Evolutionary conservation across 805 yeast species (phyloP).

Genomic region (Scheffersomyces coipomensis): DNA sequence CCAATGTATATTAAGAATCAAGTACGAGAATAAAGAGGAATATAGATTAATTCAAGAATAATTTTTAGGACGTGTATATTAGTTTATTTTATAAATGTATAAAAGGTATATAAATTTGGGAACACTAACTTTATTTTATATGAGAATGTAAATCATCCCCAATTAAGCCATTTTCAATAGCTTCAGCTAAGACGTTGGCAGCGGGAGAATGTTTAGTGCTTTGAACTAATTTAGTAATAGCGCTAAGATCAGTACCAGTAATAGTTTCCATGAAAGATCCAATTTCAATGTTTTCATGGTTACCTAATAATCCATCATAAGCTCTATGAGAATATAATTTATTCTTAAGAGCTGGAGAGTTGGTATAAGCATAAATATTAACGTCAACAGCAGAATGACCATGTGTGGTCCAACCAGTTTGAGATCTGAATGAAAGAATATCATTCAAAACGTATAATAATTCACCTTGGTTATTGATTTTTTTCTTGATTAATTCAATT

Average conservation of each 20-base stretch:
- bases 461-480: slow-evolving; percentile 24
- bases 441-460: slow-evolving; percentile 58
- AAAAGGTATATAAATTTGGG: too few relatives aligned
- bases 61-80: too few relatives aligned
- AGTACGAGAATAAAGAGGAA: too few relatives aligned
- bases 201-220: slow-evolving; percentile 49
- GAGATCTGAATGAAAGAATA: slow-evolving; percentile 77
- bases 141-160: slow-evolving; percentile 5
- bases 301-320: slow-evolving; percentile 59
- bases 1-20: not conserved
- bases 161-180: not conserved
- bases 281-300: slow-evolving; percentile 83
- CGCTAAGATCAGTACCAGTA: slow-evolving; percentile 45
- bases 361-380: slow-evolving; percentile 80
- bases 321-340: slow-evolving; percentile 27
- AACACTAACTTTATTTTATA: too few relatives aligned
- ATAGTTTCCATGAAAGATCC: slow-evolving; percentile 68
- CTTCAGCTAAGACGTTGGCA: not conserved
- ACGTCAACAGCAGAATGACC: slow-evolving; percentile 97
- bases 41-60: too few relatives aligned
- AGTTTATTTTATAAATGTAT: too few relatives aligned
- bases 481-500: slow-evolving; percentile 17
- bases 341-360: slow-evolving; percentile 44
- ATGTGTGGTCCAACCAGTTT: slow-evolving; percentile 94
- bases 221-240: slow-evolving; percentile 49